Evolutionary conservation across 768 basidiomycete species (phyloP).

Genomic region (Phlebiopsis flavidoalba): DNA sequence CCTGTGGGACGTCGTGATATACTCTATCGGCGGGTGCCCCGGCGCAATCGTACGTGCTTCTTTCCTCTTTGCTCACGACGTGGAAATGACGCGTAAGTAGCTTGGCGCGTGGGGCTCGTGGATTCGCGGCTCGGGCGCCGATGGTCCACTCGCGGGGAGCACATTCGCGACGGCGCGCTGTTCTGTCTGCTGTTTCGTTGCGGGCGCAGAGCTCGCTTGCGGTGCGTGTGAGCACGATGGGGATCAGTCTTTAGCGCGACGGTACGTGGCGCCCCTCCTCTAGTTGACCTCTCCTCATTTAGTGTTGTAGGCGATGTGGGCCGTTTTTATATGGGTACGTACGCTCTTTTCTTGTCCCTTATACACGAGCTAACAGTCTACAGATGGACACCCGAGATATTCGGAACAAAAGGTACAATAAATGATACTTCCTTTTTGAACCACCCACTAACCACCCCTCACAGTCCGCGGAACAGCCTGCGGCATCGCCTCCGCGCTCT

Average conservation of each 20-base stretch:
- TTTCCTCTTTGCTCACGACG: background rate
- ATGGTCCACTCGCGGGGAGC: constrained; percentile 66
- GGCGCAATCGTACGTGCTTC: constrained; percentile 64
- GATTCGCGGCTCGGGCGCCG: constrained; percentile 65
- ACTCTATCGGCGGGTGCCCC: constrained; percentile 79
- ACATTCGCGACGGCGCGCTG: constrained; percentile 73
- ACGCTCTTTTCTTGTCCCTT: background rate
- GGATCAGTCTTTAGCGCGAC: constrained; percentile 76
- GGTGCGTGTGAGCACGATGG: constrained; percentile 65
- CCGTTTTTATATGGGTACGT: constrained; percentile 70
- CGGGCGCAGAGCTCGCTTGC: constrained; percentile 51
- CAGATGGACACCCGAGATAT: constrained; percentile 83
- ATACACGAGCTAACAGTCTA: background rate
- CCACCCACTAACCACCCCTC: background rate
- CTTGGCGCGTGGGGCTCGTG: constrained; percentile 83
- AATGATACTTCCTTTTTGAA: background rate
- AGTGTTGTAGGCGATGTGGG: constrained; percentile 66
- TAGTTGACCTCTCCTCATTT: background rate
- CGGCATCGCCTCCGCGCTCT: constrained; percentile 82
- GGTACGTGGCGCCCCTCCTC: constrained; percentile 30
- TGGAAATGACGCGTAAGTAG: constrained; percentile 29
- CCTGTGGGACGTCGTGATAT: constrained; percentile 83
- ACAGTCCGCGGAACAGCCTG: constrained; percentile 83
- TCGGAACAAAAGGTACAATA: constrained; percentile 71
- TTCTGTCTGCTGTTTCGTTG: constrained; percentile 69